Conservation (phyloP, 768 basidiomycete genomes). For the Phaeolepiota aurea region DNA sequence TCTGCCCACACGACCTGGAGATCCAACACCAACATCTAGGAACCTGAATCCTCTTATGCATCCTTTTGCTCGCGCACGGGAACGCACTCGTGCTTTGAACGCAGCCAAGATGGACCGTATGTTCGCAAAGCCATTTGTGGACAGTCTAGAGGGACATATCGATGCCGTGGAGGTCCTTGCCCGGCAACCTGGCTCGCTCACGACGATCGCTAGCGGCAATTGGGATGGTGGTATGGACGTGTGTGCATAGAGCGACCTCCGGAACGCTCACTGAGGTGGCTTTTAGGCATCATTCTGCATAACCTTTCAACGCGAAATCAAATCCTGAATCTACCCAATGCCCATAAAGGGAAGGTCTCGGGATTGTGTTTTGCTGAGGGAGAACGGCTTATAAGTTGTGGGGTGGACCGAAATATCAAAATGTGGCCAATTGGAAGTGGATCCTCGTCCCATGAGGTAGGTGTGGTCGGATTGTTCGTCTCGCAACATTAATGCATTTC, state of each 20-base stretch:
- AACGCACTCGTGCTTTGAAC: conserved; percentile 89
- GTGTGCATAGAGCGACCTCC: neutral
- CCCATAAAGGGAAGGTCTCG: conserved; percentile 82
- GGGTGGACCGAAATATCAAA: conserved; percentile 77
- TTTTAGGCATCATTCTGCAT: conserved; percentile 79
- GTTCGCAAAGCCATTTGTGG: conserved; percentile 96
- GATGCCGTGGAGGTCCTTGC: conserved; percentile 89
- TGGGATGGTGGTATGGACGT: conserved; percentile 83
- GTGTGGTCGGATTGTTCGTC: conserved; percentile 22
- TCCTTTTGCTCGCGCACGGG: conserved; percentile 87
- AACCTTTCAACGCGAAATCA: conserved; percentile 56
- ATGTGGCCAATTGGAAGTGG: conserved; percentile 53
- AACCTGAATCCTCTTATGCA: conserved; percentile 95
- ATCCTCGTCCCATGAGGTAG: conserved; percentile 11
- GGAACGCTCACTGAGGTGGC: too few species aligned
- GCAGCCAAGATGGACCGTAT: conserved; percentile 96
- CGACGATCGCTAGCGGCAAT: conserved; percentile 81
- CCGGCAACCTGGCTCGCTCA: conserved; percentile 64
- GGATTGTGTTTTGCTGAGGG: conserved; percentile 69
- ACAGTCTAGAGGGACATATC: conserved; percentile 82
- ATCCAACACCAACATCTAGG: conserved; percentile 80
- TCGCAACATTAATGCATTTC: neutral
- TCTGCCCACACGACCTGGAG: conserved; percentile 67
- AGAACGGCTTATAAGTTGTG: conserved; percentile 65
- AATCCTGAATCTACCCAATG: conserved; percentile 49